phyloP scores from a whole-genome alignment of 1,284 basidiomycete species.

The Pisolithus thermaeus region DNA sequence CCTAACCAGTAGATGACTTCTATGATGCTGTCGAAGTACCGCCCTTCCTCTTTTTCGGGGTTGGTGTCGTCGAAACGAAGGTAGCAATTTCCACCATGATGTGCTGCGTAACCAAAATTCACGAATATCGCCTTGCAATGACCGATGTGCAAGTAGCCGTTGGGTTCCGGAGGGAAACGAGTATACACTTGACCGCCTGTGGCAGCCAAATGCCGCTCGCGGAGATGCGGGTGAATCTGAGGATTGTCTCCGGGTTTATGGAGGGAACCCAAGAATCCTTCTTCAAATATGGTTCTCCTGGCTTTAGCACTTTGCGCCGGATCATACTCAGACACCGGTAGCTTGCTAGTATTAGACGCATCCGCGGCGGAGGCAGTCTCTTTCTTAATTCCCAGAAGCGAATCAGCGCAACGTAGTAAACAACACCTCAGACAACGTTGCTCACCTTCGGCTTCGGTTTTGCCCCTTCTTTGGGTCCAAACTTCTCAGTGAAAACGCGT shows the following conservation, averaged over 20 bases:
- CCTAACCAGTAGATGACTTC: constrained; percentile 97
- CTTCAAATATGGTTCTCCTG: constrained; percentile 79
- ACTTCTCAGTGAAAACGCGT: constrained; percentile 64
- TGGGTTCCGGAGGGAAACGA: constrained; percentile 98
- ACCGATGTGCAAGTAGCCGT: constrained; percentile 94
- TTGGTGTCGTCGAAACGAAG: constrained; percentile 98
- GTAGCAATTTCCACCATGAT: constrained; percentile 88
- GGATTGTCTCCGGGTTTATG: constrained; percentile 95
- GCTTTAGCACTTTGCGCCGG: constrained; percentile 35
- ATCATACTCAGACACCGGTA: constrained; percentile 32
- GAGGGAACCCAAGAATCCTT: constrained; percentile 91
- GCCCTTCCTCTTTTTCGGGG: constrained; percentile 94
- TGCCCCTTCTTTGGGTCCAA: constrained; percentile 71
- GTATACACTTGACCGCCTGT: constrained; percentile 89
- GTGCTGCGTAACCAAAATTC: constrained; percentile 95
- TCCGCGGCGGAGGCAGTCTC: constrained; percentile 17
- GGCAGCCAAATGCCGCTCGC: constrained; percentile 74
- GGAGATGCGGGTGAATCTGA: constrained; percentile 76
- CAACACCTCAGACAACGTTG: constrained; percentile 1
- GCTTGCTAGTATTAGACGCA: constrained; percentile 24
- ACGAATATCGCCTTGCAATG: constrained; percentile 99
- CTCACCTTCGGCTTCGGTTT: constrained; percentile 71
- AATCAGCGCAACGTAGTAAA: constrained; percentile 3
- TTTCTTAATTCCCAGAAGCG: constrained; percentile 52
- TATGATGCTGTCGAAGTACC: constrained; percentile 95